Evolutionary conservation across 139 green algal species (phyloP).

Genomic region (Pseudopediastrum boryanum): DNA sequence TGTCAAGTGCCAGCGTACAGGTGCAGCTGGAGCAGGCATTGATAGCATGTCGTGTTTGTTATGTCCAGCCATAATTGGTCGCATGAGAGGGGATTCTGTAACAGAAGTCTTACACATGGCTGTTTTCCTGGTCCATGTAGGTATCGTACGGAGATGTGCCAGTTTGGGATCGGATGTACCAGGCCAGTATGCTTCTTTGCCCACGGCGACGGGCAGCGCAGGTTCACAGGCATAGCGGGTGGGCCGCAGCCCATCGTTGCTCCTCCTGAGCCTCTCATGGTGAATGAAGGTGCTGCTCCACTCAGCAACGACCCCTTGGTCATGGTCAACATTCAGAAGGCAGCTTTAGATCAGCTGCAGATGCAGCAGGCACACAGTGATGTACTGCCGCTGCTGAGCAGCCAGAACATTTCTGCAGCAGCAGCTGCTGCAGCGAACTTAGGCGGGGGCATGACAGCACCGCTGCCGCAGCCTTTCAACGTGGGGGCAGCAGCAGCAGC

Average conservation of each 20-base stretch:
- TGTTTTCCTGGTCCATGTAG: neutral
- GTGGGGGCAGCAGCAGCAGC: neutral
- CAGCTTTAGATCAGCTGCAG: slow-evolving; percentile 32
- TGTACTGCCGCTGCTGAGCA: neutral
- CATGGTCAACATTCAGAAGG: slow-evolving; percentile 2
- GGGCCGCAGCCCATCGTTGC: slow-evolving; percentile 37
- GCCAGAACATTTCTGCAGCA: neutral
- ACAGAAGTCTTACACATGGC: neutral
- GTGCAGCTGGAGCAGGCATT: neutral
- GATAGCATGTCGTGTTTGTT: neutral
- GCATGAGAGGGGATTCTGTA: neutral
- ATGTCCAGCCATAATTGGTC: neutral
- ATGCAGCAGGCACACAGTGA: slow-evolving; percentile 1
- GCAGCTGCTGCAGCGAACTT: neutral
- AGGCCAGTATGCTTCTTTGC: slow-evolving; percentile 47
- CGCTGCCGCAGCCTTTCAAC: neutral
- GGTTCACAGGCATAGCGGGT: slow-evolving; percentile 32
- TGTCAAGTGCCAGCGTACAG: too few species aligned
- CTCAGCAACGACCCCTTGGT: neutral
- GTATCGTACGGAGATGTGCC: slow-evolving; percentile 44
- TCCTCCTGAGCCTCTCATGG: slow-evolving; percentile 28
- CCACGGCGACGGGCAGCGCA: slow-evolving; percentile 31
- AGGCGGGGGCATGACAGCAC: neutral
- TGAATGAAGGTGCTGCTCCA: neutral
- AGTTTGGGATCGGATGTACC: slow-evolving; percentile 33